Percentiles rank a stretch among this genome's conserved stretches.
phyloP scores from a whole-genome alignment of 345 rosid species.

The Kernera saxatilis region DNA sequence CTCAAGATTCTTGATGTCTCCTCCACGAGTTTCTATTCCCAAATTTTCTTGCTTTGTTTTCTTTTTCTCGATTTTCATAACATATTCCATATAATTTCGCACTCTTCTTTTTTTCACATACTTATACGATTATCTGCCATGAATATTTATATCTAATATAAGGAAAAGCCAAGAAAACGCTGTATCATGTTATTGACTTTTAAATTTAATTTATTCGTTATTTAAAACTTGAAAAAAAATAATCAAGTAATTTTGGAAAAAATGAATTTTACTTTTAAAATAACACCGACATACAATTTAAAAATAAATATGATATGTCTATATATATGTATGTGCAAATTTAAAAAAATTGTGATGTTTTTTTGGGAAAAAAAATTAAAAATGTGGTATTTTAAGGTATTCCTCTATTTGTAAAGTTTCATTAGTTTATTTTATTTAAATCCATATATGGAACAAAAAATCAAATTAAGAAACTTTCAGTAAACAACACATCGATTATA shows the following conservation, averaged over 20 bases:
- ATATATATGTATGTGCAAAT: no score
- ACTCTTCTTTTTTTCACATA: not conserved
- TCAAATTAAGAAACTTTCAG: not conserved
- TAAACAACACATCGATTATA: not conserved
- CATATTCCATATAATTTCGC: not conserved
- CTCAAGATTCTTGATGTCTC: not conserved
- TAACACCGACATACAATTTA: not conserved
- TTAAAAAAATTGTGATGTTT: no score
- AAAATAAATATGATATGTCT: not conserved
- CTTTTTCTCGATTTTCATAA: not conserved
- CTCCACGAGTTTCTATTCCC: conserved; percentile 10
- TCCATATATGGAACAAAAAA: not conserved
- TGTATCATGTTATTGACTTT: no score
- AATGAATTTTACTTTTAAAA: no score
- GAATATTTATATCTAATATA: no score
- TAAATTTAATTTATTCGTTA: no score
- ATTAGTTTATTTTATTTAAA: not conserved
- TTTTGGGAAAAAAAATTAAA: no score
- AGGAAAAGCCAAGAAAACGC: no score
- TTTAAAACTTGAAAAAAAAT: no score
- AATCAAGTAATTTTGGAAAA: no score
- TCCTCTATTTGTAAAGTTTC: no score
- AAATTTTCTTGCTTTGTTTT: not conserved
- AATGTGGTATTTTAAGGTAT: no score
- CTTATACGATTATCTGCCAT: not conserved